Percentiles rank a stretch among this genome's conserved stretches.
Evolutionary conservation across 805 yeast species (phyloP).

Genomic region (Wickerhamiella cacticola): DNA sequence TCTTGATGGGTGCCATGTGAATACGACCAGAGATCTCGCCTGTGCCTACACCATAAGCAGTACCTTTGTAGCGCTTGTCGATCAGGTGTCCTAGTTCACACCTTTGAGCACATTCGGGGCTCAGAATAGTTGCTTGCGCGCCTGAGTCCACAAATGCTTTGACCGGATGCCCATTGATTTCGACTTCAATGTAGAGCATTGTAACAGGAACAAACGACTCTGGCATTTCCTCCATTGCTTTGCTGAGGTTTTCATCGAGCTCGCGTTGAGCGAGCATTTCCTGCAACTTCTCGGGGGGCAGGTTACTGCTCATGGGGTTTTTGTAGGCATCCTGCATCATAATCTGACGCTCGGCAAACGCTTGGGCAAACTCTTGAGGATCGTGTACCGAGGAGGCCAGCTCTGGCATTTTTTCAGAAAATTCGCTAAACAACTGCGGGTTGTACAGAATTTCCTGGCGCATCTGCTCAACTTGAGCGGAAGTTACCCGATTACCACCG

Average conservation of each 20-base stretch:
- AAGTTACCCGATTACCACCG: neutral
- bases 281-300: constrained; percentile 55
- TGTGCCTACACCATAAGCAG: constrained; percentile 84
- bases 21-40: constrained; percentile 69
- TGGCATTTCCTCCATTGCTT: constrained; percentile 80
- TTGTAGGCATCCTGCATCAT: constrained; percentile 46
- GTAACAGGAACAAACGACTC: constrained; percentile 73
- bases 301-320: constrained; percentile 39
- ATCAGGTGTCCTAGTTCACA: constrained; percentile 60
- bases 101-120: constrained; percentile 61
- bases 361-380: constrained; percentile 37
- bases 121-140: constrained; percentile 77
- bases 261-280: constrained; percentile 34
- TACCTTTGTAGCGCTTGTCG: constrained; percentile 68
- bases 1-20: constrained; percentile 75
- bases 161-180: constrained; percentile 66
- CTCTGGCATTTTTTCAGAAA: constrained; percentile 36
- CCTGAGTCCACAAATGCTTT: constrained; percentile 96
- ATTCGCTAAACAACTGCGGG: constrained; percentile 27
- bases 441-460: constrained; percentile 29
- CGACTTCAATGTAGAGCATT: constrained; percentile 71
- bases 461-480: constrained; percentile 23
- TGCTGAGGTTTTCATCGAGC: constrained; percentile 60
- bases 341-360: constrained; percentile 32
- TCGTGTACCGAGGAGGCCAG: constrained; percentile 38